A percentile compares a stretch with the other conserved stretches of the same genome.
These are phyloP conservation scores for Strobilomyces confusus DNA, from an alignment of 768 basidiomycete species.

Conservation along the genomic window DNA sequence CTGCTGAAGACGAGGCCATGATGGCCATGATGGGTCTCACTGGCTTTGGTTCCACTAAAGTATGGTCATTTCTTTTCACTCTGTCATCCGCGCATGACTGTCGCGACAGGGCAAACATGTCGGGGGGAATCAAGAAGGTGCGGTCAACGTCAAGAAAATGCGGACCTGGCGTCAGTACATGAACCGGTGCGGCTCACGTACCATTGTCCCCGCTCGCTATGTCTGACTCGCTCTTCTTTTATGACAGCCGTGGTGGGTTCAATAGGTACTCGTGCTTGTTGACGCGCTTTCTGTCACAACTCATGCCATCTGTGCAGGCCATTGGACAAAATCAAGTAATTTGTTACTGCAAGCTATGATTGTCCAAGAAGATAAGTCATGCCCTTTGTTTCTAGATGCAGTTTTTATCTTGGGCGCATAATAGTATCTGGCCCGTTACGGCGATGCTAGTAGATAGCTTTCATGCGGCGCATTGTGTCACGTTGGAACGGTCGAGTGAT, in stretches of 20 bases:
- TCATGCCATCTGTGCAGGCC: constrained; percentile 50
- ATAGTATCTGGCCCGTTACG: neutral
- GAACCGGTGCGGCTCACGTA: constrained; percentile 64
- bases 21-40: constrained; percentile 86
- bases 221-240: constrained; percentile 11
- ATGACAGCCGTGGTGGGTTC: constrained; percentile 73
- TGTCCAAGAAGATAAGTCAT: constrained; percentile 16
- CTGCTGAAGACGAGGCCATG: constrained; percentile 75
- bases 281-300: neutral
- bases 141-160: constrained; percentile 66
- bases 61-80: constrained; percentile 26
- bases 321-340: constrained; percentile 90
- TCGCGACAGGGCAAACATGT: constrained; percentile 67
- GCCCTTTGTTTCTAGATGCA: constrained; percentile 2
- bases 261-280: constrained; percentile 51
- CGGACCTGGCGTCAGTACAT: constrained; percentile 98
- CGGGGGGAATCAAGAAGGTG: constrained; percentile 76
- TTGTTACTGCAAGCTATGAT: neutral
- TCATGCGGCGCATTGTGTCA: neutral
- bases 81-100: neutral
- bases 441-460: neutral
- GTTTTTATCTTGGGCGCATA: constrained; percentile 11
- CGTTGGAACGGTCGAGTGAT: constrained; percentile 3
- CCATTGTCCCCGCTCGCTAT: constrained; percentile 1
- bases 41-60: constrained; percentile 91